phyloP scores from a whole-genome alignment of 768 basidiomycete species.

The Tulasnella sp. region DNA sequence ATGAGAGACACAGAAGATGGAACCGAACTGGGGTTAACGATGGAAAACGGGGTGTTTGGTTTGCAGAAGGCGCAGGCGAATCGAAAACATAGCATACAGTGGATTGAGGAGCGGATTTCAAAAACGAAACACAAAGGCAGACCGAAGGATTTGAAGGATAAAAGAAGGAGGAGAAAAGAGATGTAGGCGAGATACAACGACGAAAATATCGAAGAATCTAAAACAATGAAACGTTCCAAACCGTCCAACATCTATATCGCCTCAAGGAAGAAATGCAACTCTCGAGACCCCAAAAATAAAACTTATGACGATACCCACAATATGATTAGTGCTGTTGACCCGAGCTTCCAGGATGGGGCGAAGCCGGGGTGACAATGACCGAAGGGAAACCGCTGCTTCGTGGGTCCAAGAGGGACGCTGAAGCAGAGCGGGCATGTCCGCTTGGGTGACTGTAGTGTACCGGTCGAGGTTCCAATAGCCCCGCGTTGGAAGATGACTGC shows the following conservation, averaged over 20 bases:
- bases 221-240: neutral
- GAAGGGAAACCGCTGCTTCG: constrained; percentile 1
- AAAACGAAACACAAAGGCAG: neutral
- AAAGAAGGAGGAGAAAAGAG: constrained; percentile 10
- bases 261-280: neutral
- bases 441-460: neutral
- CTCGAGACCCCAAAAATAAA: neutral
- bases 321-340: neutral
- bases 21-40: neutral
- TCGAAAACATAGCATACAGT: constrained; percentile 2
- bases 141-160: neutral
- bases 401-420: neutral
- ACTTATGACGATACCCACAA: neutral
- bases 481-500: constrained; percentile 6
- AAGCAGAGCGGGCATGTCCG: neutral
- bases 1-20: neutral
- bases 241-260: constrained; percentile 18
- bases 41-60: neutral
- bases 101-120: neutral
- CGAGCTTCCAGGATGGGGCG: neutral
- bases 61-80: neutral
- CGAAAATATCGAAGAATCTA: constrained; percentile 20
- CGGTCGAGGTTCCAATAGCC: neutral
- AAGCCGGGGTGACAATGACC: constrained; percentile 1
- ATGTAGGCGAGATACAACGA: constrained; percentile 20